Conservation (phyloP, 2,329 filamentous ascomycete species). For the Aspergillus ruber region DNA sequence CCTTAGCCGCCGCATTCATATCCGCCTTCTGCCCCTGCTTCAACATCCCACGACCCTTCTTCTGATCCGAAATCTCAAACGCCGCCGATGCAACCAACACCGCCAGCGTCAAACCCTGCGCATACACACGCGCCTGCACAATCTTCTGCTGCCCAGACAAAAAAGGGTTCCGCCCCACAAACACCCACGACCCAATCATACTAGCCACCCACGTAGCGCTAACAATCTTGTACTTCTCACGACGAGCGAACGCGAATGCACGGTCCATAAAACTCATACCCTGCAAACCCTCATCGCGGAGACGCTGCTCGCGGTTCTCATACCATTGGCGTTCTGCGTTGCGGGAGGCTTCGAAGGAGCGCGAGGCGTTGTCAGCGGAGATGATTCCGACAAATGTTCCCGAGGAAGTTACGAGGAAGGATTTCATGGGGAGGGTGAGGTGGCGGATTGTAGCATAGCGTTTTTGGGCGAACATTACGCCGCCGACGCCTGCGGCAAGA, state of each 20-base stretch:
- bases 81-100: slow-evolving; percentile 76
- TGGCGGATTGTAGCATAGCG: slow-evolving; percentile 72
- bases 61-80: slow-evolving; percentile 75
- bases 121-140: slow-evolving; percentile 90
- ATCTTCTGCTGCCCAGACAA: slow-evolving; percentile 75
- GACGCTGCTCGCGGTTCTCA: slow-evolving; percentile 54
- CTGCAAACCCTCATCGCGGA: slow-evolving; percentile 48
- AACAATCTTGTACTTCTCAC: slow-evolving; percentile 83
- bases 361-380: slow-evolving; percentile 68
- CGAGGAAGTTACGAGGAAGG: slow-evolving; percentile 78
- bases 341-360: slow-evolving; percentile 61
- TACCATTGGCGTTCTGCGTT: slow-evolving; percentile 64
- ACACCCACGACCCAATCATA: slow-evolving; percentile 66
- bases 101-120: slow-evolving; percentile 78
- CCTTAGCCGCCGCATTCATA: slow-evolving; percentile 44
- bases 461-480: slow-evolving; percentile 60
- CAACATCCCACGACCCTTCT: slow-evolving; percentile 53
- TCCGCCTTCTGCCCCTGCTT: slow-evolving; percentile 58
- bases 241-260: slow-evolving; percentile 64
- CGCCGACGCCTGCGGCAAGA: slow-evolving; percentile 58
- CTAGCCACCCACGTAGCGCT: slow-evolving; percentile 73
- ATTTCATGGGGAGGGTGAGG: slow-evolving; percentile 81
- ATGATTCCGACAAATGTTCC: slow-evolving; percentile 86
- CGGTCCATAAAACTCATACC: slow-evolving; percentile 55
- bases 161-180: slow-evolving; percentile 73